These are phyloP conservation scores for Lycium ferocissimum DNA, from an alignment of 257 asterid species.

Conservation along the genomic window DNA sequence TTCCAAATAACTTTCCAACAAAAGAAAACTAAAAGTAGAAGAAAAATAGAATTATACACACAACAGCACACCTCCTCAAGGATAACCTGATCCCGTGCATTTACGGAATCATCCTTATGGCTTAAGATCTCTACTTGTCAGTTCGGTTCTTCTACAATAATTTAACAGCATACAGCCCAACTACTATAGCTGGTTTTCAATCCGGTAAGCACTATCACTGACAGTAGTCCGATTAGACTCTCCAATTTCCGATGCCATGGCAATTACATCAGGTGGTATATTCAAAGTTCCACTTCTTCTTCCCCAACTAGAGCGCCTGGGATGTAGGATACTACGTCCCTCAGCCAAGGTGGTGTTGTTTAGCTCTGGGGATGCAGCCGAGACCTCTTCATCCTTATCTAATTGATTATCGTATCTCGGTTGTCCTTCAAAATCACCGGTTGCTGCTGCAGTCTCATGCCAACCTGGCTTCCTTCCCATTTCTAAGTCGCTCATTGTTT, in stretches of 20 bases:
- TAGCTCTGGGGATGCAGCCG: slow-evolving; percentile 36
- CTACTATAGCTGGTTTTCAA: slow-evolving; percentile 39
- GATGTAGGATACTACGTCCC: slow-evolving; percentile 41
- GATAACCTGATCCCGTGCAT: background rate
- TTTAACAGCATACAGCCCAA: slow-evolving; percentile 28
- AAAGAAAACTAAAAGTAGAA: background rate
- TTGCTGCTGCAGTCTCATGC: slow-evolving; percentile 62
- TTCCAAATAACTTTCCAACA: background rate
- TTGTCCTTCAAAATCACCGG: slow-evolving; percentile 44
- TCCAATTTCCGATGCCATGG: slow-evolving; percentile 35
- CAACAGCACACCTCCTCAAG: slow-evolving; percentile 25
- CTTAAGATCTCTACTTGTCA: slow-evolving; percentile 16
- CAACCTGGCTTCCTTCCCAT: slow-evolving; percentile 93
- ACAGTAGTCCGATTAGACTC: slow-evolving; percentile 44
- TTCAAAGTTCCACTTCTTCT: slow-evolving; percentile 45
- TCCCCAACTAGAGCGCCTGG: slow-evolving; percentile 52
- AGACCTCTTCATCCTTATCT: slow-evolving; percentile 38
- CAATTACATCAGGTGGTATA: slow-evolving; percentile 38
- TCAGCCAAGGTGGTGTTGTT: slow-evolving; percentile 35
- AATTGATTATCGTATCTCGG: slow-evolving; percentile 32
- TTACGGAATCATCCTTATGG: background rate
- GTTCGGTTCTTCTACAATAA: background rate
- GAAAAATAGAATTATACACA: slow-evolving; percentile 30
- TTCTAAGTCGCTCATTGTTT: slow-evolving; percentile 87
- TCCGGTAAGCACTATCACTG: slow-evolving; percentile 33